Conservation (phyloP, 192 early-diverging fungal genomes). For the Entomortierella lignicola region DNA sequence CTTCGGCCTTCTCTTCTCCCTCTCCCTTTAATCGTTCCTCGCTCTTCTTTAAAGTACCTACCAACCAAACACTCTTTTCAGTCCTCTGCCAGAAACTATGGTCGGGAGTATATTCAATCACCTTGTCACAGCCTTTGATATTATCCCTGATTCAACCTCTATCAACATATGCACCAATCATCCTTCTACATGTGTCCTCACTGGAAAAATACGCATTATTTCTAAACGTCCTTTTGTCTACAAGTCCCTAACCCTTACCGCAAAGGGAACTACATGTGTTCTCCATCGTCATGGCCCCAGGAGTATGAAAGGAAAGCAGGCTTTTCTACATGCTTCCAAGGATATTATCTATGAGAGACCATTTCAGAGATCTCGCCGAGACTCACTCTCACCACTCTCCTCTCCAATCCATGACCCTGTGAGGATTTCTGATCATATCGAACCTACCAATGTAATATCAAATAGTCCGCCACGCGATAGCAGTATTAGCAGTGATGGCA, state of each 20-base stretch:
- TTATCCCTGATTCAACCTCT: conserved; percentile 18
- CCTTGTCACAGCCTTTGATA: conserved; percentile 32
- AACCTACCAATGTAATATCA: not conserved
- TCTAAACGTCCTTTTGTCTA: conserved; percentile 29
- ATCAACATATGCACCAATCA: conserved; percentile 33
- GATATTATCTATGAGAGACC: conserved; percentile 11
- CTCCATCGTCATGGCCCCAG: conserved; percentile 8
- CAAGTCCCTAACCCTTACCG: conserved; percentile 24
- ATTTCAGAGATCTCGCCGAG: not conserved
- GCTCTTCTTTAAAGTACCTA: not conserved
- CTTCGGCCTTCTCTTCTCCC: not conserved
- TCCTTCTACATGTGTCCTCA: conserved; percentile 19
- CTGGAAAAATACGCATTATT: conserved; percentile 38
- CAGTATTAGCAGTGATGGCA: not conserved
- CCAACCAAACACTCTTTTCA: too few relatives aligned
- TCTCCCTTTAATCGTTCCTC: not conserved
- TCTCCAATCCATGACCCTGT: not conserved
- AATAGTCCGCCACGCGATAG: conserved; percentile 3
- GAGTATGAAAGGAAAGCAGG: conserved; percentile 16
- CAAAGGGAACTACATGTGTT: conserved; percentile 25
- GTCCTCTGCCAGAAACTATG: not conserved
- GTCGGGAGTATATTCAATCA: conserved; percentile 35
- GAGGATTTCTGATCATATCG: not conserved
- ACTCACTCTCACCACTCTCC: conserved; percentile 1
- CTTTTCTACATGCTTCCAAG: conserved; percentile 19